A percentile compares a stretch with the other conserved stretches of the same genome.
These are phyloP conservation scores for Amylostereum areolatum DNA, from an alignment of 1,284 basidiomycete species.

Conservation along the genomic window DNA sequence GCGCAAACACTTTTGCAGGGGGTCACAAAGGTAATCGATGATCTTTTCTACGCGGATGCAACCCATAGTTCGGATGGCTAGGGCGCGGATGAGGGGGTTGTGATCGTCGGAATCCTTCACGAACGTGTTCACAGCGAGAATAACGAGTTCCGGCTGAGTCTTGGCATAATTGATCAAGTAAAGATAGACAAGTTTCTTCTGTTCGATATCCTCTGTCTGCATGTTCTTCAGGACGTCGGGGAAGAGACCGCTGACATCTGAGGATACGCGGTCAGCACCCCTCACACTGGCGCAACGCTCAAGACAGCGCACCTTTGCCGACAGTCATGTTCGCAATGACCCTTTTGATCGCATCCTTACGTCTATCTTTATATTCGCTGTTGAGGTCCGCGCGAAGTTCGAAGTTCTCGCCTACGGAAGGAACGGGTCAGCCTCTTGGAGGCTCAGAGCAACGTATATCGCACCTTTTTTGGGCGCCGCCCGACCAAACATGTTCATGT, in stretches of 20 bases:
- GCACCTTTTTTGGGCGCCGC: constrained; percentile 16
- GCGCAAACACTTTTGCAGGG: constrained; percentile 82
- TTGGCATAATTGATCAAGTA: constrained; percentile 99
- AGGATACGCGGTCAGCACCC: constrained; percentile 14
- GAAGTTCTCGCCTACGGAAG: constrained; percentile 81
- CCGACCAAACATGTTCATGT: constrained; percentile 16
- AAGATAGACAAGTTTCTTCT: constrained; percentile 96
- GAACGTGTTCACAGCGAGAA: constrained; percentile 98
- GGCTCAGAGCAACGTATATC: neutral
- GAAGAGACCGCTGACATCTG: constrained; percentile 93
- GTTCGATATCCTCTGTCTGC: constrained; percentile 91
- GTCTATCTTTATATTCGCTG: constrained; percentile 90
- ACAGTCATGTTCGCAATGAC: constrained; percentile 96
- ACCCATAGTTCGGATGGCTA: constrained; percentile 98
- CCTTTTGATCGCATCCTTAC: constrained; percentile 98
- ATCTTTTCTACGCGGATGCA: constrained; percentile 97
- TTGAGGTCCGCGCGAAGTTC: constrained; percentile 94
- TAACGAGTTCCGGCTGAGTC: constrained; percentile 95
- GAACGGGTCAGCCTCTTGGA: neutral
- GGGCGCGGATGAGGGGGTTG: constrained; percentile 92
- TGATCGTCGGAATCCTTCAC: constrained; percentile 96
- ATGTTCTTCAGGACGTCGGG: constrained; percentile 99
- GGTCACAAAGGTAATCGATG: constrained; percentile 95
- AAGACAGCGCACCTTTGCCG: constrained; percentile 67
- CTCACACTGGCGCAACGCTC: constrained; percentile 1